phyloP scores from a whole-genome alignment of 2,329 filamentous ascomycete genomes.

The Sporothrix luriei region DNA sequence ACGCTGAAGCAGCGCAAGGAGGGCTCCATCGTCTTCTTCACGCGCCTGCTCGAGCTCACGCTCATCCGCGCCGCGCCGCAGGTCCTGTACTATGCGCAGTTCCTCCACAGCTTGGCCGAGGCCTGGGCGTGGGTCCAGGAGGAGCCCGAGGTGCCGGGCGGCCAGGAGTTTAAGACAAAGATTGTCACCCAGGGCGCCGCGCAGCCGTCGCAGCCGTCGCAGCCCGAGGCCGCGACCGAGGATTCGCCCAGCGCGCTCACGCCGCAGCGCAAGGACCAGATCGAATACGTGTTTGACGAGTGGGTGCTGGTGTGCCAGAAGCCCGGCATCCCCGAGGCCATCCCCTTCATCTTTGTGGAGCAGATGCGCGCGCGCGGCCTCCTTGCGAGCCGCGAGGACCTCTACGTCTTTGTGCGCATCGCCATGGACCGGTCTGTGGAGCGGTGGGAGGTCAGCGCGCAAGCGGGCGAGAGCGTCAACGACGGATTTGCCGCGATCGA shows the following conservation, averaged over 20 bases:
- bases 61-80: slow-evolving; percentile 76
- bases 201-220: slow-evolving; percentile 45
- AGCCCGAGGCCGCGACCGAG: slow-evolving; percentile 49
- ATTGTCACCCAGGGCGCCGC: slow-evolving; percentile 50
- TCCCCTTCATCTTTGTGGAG: slow-evolving; percentile 74
- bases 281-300: slow-evolving; percentile 94
- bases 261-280: slow-evolving; percentile 71
- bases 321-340: slow-evolving; percentile 72
- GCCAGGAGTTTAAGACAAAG: slow-evolving; percentile 71
- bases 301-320: slow-evolving; percentile 85
- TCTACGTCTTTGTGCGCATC: slow-evolving; percentile 75
- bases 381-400: slow-evolving; percentile 73
- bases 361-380: slow-evolving; percentile 77
- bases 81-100: slow-evolving; percentile 81
- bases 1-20: slow-evolving; percentile 71
- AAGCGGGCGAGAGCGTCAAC: slow-evolving; percentile 60
- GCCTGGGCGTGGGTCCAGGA: slow-evolving; percentile 80
- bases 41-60: slow-evolving; percentile 74
- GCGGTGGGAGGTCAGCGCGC: slow-evolving; percentile 72
- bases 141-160: slow-evolving; percentile 65
- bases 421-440: slow-evolving; percentile 79
- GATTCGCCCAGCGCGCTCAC: slow-evolving; percentile 53
- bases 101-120: slow-evolving; percentile 77
- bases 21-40: slow-evolving; percentile 76
- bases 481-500: slow-evolving; percentile 69